Evolutionary conservation across 768 basidiomycete species (phyloP).

Genomic region (Trametes cinnabarina): DNA sequence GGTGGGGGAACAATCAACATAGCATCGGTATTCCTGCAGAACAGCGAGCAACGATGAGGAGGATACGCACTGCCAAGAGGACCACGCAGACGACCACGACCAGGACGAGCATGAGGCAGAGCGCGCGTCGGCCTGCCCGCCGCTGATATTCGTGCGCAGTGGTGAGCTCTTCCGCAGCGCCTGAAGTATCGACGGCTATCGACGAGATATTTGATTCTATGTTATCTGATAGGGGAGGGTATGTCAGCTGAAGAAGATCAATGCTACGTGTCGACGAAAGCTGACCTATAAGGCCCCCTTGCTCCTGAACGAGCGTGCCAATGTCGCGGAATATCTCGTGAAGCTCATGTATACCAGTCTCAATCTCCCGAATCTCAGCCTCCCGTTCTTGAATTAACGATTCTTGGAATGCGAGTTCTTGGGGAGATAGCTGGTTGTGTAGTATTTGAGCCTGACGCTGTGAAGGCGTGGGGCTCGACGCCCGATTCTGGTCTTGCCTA

Average conservation of each 20-base stretch:
- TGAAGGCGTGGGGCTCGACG: constrained; percentile 43
- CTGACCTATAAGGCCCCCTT: constrained; percentile 92
- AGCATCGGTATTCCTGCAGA: constrained; percentile 26
- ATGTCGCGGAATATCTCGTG: constrained; percentile 96
- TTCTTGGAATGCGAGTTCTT: constrained; percentile 95
- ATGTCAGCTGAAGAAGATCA: not conserved
- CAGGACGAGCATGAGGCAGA: constrained; percentile 86
- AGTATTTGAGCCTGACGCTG: constrained; percentile 70
- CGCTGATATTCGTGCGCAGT: constrained; percentile 93
- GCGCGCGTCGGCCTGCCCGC: constrained; percentile 86
- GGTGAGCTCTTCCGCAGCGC: constrained; percentile 81
- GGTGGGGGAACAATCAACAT: constrained; percentile 18
- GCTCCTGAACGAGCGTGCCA: constrained; percentile 90
- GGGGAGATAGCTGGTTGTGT: constrained; percentile 76
- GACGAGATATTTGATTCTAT: constrained; percentile 92
- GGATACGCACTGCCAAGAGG: constrained; percentile 78
- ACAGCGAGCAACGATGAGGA: constrained; percentile 26
- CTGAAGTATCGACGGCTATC: constrained; percentile 76
- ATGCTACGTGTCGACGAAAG: not conserved
- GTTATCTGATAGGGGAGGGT: constrained; percentile 58
- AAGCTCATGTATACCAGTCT: constrained; percentile 67
- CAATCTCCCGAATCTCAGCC: not conserved
- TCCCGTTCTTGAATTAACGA: constrained; percentile 93
- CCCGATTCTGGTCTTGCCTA: constrained; percentile 23
- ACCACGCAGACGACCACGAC: constrained; percentile 86